These are phyloP conservation scores for Moelleriella libera DNA, from an alignment of 2,329 filamentous ascomycete species.

Conservation along the genomic window DNA sequence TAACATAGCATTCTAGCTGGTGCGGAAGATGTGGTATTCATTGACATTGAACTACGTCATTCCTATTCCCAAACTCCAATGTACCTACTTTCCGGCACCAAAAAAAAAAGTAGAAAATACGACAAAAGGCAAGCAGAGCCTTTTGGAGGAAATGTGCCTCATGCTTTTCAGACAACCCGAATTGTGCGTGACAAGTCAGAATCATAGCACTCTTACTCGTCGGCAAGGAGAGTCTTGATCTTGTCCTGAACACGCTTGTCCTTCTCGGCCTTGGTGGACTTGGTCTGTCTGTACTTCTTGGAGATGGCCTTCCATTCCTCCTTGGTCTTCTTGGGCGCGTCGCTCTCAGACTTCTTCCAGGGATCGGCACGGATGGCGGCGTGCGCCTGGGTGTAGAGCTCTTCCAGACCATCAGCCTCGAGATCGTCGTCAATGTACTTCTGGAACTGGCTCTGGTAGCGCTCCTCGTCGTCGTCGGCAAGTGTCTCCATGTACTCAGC, in stretches of 20 bases:
- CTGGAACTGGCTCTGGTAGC: conserved; percentile 95
- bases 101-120: conserved; percentile 1
- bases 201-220: conserved; percentile 16
- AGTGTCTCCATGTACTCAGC: conserved; percentile 99
- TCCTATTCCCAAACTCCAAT: no score
- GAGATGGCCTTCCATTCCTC: conserved; percentile 93
- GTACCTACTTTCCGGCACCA: neutral
- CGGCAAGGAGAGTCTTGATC: conserved; percentile 66
- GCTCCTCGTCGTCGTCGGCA: conserved; percentile 98
- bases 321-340: conserved; percentile 84
- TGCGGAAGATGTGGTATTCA: no score
- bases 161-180: neutral
- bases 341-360: conserved; percentile 76
- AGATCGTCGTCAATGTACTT: conserved; percentile 96
- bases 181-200: no score
- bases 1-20: no score
- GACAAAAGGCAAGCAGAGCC: neutral
- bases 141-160: neutral
- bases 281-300: conserved; percentile 68
- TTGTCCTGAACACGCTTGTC: conserved; percentile 72
- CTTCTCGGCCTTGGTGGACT: conserved; percentile 76
- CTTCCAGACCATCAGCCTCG: conserved; percentile 93
- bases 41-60: no score
- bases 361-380: conserved; percentile 94
- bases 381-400: conserved; percentile 90